Percentiles rank a stretch among this genome's conserved stretches.
These are phyloP conservation scores for Acer negundo DNA, from an alignment of 345 rosid species.

Conservation along the genomic window DNA sequence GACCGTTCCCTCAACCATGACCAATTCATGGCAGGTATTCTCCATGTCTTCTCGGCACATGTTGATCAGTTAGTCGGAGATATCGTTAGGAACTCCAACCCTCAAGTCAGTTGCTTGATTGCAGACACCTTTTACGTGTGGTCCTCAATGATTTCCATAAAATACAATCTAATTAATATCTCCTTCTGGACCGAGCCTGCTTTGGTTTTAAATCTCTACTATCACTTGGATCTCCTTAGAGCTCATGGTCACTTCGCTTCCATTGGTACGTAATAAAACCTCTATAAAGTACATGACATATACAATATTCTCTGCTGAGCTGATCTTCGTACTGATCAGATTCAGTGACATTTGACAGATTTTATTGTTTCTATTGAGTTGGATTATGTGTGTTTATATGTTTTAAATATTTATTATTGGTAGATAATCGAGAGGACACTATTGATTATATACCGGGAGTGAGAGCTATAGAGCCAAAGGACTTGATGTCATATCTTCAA, in stretches of 20 bases:
- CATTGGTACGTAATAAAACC: slow-evolving; percentile 39
- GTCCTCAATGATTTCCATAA: slow-evolving; percentile 66
- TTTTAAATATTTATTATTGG: neutral
- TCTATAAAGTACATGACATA: too few species aligned
- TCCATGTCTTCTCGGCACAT: slow-evolving; percentile 64
- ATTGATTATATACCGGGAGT: slow-evolving; percentile 88
- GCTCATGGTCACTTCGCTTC: slow-evolving; percentile 65
- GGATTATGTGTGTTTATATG: too few species aligned
- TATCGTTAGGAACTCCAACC: slow-evolving; percentile 26
- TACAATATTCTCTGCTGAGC: too few species aligned
- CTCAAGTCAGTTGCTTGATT: slow-evolving; percentile 49
- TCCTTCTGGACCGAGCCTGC: slow-evolving; percentile 93
- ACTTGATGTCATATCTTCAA: slow-evolving; percentile 78
- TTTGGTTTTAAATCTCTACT: slow-evolving; percentile 60
- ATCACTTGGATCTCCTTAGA: slow-evolving; percentile 72
- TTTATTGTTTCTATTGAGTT: too few species aligned
- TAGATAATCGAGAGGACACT: slow-evolving; percentile 51
- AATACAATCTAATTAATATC: slow-evolving; percentile 57
- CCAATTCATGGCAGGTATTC: slow-evolving; percentile 51
- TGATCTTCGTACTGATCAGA: too few species aligned
- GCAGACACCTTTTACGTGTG: slow-evolving; percentile 74
- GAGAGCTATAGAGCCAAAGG: slow-evolving; percentile 50
- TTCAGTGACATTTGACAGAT: too few species aligned
- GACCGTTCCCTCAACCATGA: slow-evolving; percentile 78
- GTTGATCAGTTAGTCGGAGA: slow-evolving; percentile 55